These are phyloP conservation scores for Ilex asprella DNA, from an alignment of 257 asterid species.

Conservation along the genomic window DNA sequence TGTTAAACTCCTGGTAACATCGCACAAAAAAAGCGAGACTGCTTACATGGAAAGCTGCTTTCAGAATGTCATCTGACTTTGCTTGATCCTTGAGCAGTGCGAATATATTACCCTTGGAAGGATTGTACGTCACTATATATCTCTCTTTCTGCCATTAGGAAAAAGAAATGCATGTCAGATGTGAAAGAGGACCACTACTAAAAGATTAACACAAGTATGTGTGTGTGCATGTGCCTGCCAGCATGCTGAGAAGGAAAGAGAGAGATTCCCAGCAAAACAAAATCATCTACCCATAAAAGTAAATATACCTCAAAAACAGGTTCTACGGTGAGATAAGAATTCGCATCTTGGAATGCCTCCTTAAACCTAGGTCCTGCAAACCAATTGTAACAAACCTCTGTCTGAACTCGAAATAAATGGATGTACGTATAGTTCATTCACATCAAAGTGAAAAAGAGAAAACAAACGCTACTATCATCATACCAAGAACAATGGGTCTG, in stretches of 20 bases:
- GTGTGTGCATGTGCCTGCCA: conserved; percentile 1
- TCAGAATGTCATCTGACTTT: conserved; percentile 88
- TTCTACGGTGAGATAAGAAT: conserved; percentile 69
- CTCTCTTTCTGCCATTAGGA: conserved; percentile 62
- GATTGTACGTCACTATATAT: conserved; percentile 77
- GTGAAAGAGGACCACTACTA: background rate
- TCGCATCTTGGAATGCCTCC: conserved; percentile 95
- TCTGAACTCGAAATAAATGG: conserved; percentile 6
- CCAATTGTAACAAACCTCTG: conserved; percentile 8
- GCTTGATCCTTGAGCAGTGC: conserved; percentile 97
- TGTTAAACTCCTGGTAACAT: conserved; percentile 1
- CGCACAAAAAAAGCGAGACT: conserved; percentile 13
- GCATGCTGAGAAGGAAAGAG: background rate
- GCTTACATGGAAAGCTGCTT: conserved; percentile 96
- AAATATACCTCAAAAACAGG: conserved; percentile 82
- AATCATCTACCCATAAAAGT: conserved; percentile 8
- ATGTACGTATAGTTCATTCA: conserved; percentile 7
- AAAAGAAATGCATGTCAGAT: conserved; percentile 6
- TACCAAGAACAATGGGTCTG: conserved; percentile 92
- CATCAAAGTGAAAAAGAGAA: conserved; percentile 5
- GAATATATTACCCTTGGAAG: conserved; percentile 70
- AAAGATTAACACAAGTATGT: background rate
- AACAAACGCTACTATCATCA: conserved; percentile 6
- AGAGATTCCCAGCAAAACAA: background rate
- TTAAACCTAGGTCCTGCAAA: conserved; percentile 84